A percentile compares a stretch with the other conserved stretches of the same genome.
These are phyloP conservation scores for Oryza nivara DNA, from an alignment of 176 grass and related monocot species.

Conservation along the genomic window DNA sequence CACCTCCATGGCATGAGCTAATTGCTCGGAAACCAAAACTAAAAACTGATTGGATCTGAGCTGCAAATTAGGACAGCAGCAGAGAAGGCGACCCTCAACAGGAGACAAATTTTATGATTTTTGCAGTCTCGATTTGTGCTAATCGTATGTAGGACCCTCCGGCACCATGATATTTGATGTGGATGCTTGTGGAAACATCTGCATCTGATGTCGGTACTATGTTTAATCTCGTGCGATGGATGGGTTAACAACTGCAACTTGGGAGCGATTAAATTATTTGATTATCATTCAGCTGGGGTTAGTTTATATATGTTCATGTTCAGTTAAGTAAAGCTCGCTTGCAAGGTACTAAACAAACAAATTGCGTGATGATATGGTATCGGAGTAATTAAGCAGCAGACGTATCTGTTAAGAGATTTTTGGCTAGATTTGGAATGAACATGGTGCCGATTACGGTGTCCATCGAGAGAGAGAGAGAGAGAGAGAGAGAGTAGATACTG, in stretches of 20 bases:
- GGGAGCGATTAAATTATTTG: not conserved
- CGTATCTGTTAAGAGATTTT: not conserved
- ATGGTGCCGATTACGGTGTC: not conserved
- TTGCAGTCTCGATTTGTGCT: not conserved
- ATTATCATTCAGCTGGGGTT: not conserved
- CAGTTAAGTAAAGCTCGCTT: not conserved
- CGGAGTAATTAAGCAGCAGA: not conserved
- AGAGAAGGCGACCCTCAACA: not conserved
- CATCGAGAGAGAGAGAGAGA: not conserved
- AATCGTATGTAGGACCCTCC: constrained; percentile 1
- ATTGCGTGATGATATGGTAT: not conserved
- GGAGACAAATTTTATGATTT: constrained; percentile 36
- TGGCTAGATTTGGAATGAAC: not conserved
- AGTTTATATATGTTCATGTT: not conserved
- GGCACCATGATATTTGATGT: constrained; percentile 49
- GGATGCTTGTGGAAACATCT: constrained; percentile 55
- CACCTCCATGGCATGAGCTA: constrained; percentile 12
- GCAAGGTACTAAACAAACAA: not conserved
- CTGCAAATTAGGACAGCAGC: constrained; percentile 13
- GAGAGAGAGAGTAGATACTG: not conserved
- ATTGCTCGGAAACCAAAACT: not conserved
- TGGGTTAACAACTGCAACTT: constrained; percentile 41
- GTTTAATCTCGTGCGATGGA: constrained; percentile 38
- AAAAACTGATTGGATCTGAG: constrained; percentile 37
- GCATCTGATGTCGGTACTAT: constrained; percentile 53